A percentile compares a stretch with the other conserved stretches of the same genome.
Evolutionary conservation across 768 basidiomycete species (phyloP).

Genomic region (Dentipellis fragilis): DNA sequence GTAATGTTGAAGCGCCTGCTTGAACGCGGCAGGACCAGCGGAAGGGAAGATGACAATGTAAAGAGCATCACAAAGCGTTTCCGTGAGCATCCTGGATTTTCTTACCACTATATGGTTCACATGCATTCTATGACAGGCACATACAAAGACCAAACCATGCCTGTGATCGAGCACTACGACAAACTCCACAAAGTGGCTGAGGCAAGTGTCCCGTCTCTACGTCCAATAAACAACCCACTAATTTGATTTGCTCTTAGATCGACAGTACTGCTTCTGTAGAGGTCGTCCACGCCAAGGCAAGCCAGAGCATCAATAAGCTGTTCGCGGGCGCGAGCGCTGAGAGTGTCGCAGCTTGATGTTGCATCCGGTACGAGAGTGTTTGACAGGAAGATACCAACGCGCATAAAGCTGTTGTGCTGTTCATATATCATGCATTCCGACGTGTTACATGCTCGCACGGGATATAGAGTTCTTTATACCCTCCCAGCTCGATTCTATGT

Average conservation of each 20-base stretch:
- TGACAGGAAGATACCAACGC: too few relatives aligned
- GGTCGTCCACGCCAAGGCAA: constrained; percentile 57
- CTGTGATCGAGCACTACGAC: constrained; percentile 81
- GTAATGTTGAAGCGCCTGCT: constrained; percentile 81
- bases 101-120: neutral
- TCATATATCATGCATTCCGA: too few relatives aligned
- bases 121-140: constrained; percentile 40
- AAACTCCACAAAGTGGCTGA: constrained; percentile 62
- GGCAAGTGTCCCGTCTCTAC: constrained; percentile 31
- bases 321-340: constrained; percentile 19
- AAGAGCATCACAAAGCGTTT: constrained; percentile 98
- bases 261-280: constrained; percentile 62
- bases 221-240: neutral
- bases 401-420: too few relatives aligned
- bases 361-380: too few relatives aligned
- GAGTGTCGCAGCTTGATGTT: neutral
- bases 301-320: constrained; percentile 40
- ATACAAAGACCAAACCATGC: constrained; percentile 83
- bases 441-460: neutral
- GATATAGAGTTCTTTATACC: too few relatives aligned
- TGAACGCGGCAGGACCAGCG: constrained; percentile 87
- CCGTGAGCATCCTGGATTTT: constrained; percentile 35
- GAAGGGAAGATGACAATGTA: constrained; percentile 90
- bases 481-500: too few relatives aligned
- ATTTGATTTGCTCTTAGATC: constrained; percentile 32